Percentiles rank a stretch among this genome's conserved stretches.
phyloP scores from a whole-genome alignment of 2,329 filamentous ascomycete genomes.

The Eutypella sp. region DNA sequence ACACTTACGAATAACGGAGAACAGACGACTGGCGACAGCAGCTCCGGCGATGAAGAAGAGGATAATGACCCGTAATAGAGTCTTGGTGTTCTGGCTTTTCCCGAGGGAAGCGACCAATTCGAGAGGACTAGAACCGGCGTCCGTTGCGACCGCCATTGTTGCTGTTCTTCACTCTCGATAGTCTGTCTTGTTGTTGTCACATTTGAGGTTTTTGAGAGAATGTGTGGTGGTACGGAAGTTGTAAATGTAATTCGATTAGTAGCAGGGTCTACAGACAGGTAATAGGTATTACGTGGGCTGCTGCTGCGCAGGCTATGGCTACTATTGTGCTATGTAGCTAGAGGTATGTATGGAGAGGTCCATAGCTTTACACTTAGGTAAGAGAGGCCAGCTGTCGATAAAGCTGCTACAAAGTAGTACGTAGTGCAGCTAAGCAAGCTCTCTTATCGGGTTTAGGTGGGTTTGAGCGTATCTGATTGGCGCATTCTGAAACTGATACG shows the following conservation, averaged over 20 bases:
- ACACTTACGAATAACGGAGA: constrained; percentile 91
- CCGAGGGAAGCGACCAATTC: constrained; percentile 62
- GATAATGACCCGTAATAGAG: constrained; percentile 83
- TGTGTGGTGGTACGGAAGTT: no score
- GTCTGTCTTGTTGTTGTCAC: not conserved
- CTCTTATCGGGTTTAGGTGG: no score
- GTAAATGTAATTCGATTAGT: no score
- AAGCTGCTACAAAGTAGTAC: no score
- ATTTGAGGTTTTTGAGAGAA: no score
- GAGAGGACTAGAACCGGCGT: constrained; percentile 22
- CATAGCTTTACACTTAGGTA: not conserved
- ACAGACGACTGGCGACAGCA: constrained; percentile 87
- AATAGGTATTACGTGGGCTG: not conserved
- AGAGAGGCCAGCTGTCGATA: not conserved
- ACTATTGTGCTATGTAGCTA: no score
- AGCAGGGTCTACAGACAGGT: no score
- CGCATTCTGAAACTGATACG: no score
- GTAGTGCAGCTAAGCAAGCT: no score
- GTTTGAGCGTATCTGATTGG: no score
- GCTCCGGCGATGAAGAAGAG: constrained; percentile 86
- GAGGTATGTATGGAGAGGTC: no score
- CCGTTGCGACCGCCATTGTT: constrained; percentile 32
- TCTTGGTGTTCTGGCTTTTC: constrained; percentile 75
- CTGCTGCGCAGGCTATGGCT: not conserved
- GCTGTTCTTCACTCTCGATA: constrained; percentile 10